Evolutionary conservation across 768 basidiomycete species (phyloP), one percentile per base, ranked within the genome.

Genomic region (Trametes maxima): DNA sequence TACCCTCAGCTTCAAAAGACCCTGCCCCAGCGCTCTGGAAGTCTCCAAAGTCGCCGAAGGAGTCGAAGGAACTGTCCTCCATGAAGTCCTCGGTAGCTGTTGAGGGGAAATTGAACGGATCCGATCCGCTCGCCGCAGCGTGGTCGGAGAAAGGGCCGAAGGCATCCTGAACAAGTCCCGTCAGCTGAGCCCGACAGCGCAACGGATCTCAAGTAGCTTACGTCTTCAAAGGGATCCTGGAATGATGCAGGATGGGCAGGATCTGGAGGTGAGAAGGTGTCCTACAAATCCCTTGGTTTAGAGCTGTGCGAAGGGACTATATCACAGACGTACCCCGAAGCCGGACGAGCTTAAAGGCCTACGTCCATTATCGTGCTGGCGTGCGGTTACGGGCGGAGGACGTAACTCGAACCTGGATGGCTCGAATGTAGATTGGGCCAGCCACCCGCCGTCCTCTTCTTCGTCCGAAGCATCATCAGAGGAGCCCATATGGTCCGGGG

Each of bases 71-170:
- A 4, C 82, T 79, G 54, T 87, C 85, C 48, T 81, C 82, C 70
- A 80, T 78, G 49, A 67, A 62, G 48, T 90, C 90, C 36, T 88
- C 88, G 0, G 86, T 82, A 60, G 85, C 82, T 8, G 80, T 67
- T 1, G 77, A 70, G 2, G 77, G 60, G 56, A 79, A 78, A 5
- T 70, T 83, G 73, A 91, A 90, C 0, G 82, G 82, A 60, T 88
- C 80, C 17, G 80, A 67, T 33, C 78, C 74, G 42, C 75, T 74
- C 0, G 78, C 68, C 1, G 81, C 80, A 0, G 85, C 79, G 1
- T 85, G 69, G 69, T 91, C 89, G 1, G 90, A 86, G 75, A 94
- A 93, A 6, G 92, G 90, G 2, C 91, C 92, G 71, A 72, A 72
- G 3, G 68, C 54, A 53, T 72, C 71, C 71, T 72, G 57, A 36